These are phyloP conservation scores for Strigomonas galati DNA, from an alignment of 208 protist genomes.

Conservation along the genomic window DNA sequence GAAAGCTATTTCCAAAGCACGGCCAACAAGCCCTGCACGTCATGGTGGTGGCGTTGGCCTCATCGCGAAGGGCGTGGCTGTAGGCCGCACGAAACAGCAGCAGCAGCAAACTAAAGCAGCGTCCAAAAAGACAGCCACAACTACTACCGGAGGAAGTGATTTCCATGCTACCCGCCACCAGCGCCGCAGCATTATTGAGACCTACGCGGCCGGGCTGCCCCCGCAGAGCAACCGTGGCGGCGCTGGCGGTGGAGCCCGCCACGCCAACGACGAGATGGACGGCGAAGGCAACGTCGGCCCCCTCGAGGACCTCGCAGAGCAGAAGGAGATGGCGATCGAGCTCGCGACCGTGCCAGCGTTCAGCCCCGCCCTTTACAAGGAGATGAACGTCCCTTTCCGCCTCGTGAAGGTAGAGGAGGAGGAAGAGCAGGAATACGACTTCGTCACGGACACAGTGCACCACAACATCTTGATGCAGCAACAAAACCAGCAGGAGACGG, in stretches of 20 bases:
- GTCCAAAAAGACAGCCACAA: not conserved
- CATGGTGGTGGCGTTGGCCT: not conserved
- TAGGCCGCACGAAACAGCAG: not conserved
- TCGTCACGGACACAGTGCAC: too few species aligned
- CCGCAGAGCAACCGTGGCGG: not conserved
- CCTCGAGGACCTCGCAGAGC: conserved; percentile 2
- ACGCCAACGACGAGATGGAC: not conserved
- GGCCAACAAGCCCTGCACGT: too few species aligned
- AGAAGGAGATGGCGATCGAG: not conserved
- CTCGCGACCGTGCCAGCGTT: conserved; percentile 4
- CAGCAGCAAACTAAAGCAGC: not conserved
- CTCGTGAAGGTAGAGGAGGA: conserved; percentile 11
- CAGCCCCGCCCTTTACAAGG: conserved; percentile 15
- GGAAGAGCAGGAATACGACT: conserved; percentile 7
- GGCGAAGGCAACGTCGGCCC: conserved; percentile 1
- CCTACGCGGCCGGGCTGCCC: conserved; percentile 5
- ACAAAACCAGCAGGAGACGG: too few species aligned
- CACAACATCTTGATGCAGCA: too few species aligned
- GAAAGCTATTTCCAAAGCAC: too few species aligned
- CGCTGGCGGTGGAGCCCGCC: not conserved
- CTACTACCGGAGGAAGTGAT: not conserved
- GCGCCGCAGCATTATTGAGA: conserved; percentile 16
- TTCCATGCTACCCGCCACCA: not conserved
- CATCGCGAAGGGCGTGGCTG: not conserved
- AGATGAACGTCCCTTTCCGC: conserved; percentile 8